Evolutionary conservation across 345 rosid genomes (phyloP).

Genomic region (Brassica rapa): DNA sequence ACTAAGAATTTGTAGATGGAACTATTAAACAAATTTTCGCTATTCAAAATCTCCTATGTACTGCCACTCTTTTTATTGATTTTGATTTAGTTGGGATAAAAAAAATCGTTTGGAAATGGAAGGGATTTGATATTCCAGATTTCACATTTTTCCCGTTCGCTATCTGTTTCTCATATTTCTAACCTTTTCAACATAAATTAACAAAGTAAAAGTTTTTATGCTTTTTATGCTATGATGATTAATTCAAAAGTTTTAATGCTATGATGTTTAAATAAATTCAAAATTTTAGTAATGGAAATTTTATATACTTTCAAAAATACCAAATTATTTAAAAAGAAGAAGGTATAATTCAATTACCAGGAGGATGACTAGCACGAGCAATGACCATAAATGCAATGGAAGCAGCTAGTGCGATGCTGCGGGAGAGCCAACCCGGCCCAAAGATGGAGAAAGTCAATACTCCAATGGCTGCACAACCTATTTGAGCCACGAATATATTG

Average conservation of each 20-base stretch:
- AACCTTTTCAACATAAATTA: too few relatives aligned
- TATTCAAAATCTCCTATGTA: neutral
- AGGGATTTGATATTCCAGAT: too few relatives aligned
- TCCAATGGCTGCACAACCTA: conserved; percentile 90
- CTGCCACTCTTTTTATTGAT: neutral
- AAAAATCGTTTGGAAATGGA: too few relatives aligned
- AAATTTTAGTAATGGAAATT: neutral
- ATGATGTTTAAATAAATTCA: neutral
- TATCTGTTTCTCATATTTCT: too few relatives aligned
- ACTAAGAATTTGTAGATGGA: neutral
- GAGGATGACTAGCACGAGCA: conserved; percentile 76
- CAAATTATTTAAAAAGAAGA: neutral
- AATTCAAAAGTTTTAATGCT: too few relatives aligned
- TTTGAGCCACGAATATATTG: conserved; percentile 90
- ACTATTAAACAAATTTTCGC: neutral
- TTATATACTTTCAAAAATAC: neutral
- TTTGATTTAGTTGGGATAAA: too few relatives aligned
- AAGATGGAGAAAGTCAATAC: conserved; percentile 67
- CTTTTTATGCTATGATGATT: too few relatives aligned
- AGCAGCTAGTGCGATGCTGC: conserved; percentile 74
- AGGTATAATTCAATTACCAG: conserved; percentile 50
- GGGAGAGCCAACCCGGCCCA: conserved; percentile 89
- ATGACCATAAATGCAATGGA: conserved; percentile 85
- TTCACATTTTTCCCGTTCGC: too few relatives aligned
- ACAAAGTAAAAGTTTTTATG: too few relatives aligned